A percentile compares a stretch with the other conserved stretches of the same genome.
phyloP scores from a whole-genome alignment of 768 basidiomycete species.

The Russula compacta region DNA sequence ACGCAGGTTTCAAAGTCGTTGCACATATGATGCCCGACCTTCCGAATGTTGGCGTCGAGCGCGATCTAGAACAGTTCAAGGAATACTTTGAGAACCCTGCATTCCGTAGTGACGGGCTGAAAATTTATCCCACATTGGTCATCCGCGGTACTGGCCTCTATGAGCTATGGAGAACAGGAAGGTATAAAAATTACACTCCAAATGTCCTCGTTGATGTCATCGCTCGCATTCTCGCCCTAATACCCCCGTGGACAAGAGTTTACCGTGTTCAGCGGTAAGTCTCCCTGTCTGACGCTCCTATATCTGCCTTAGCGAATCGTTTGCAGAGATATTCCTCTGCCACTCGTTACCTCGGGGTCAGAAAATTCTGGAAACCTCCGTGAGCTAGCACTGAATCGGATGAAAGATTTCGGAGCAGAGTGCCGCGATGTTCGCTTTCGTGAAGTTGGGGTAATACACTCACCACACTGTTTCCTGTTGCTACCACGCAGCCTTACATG shows the following conservation, averaged over 20 bases:
- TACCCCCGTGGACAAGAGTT: slow-evolving; percentile 97
- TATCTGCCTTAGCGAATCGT: background rate
- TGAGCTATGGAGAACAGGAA: slow-evolving; percentile 92
- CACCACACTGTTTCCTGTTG: background rate
- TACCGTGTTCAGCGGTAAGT: slow-evolving; percentile 90
- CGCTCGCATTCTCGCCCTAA: slow-evolving; percentile 88
- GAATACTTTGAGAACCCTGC: slow-evolving; percentile 99
- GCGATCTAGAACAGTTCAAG: slow-evolving; percentile 97
- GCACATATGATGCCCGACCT: slow-evolving; percentile 99
- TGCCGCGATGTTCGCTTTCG: slow-evolving; percentile 96
- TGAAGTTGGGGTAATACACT: slow-evolving; percentile 81
- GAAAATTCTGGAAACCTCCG: slow-evolving; percentile 97
- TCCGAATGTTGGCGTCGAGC: slow-evolving; percentile 94
- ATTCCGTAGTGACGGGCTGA: slow-evolving; percentile 93
- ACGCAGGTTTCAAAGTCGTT: slow-evolving; percentile 99
- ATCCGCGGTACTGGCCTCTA: slow-evolving; percentile 96
- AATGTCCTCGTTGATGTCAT: slow-evolving; percentile 97
- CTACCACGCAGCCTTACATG: background rate
- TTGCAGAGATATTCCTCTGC: slow-evolving; percentile 88
- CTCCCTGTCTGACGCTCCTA: background rate
- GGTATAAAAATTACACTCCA: slow-evolving; percentile 99
- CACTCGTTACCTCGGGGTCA: slow-evolving; percentile 92
- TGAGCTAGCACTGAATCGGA: slow-evolving; percentile 89
- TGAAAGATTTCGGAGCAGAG: slow-evolving; percentile 98
- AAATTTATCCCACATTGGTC: slow-evolving; percentile 97